Conservation (phyloP, 495 filamentous ascomycete genomes). For the Aspergillus biplanus region DNA sequence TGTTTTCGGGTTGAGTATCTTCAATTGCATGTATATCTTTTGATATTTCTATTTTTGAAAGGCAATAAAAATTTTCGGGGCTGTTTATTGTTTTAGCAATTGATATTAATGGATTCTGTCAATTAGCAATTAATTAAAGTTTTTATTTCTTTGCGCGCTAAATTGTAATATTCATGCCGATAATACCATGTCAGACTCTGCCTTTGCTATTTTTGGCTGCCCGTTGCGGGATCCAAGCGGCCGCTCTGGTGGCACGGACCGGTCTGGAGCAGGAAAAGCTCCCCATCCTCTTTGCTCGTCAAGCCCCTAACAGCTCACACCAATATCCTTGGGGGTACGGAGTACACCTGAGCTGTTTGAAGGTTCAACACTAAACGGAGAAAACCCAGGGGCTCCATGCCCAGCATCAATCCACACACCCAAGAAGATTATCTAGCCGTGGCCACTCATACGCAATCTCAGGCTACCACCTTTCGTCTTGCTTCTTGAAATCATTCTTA, state of each 20-base stretch:
- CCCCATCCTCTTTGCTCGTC: not conserved
- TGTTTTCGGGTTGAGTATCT: no score
- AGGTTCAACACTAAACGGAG: no score
- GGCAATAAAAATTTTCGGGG: not conserved
- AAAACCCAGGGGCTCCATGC: no score
- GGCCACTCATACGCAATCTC: no score
- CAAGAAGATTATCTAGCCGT: no score
- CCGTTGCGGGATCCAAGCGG: not conserved
- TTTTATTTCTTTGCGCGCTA: not conserved
- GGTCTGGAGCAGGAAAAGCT: not conserved
- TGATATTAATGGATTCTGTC: not conserved
- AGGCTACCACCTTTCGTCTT: not conserved
- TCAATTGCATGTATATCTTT: not conserved
- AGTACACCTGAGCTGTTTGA: no score
- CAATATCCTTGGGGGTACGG: no score
- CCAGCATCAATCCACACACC: no score
- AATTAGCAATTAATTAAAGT: conserved; percentile 1
- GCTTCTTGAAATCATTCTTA: not conserved
- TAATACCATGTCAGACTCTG: not conserved
- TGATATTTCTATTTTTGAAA: not conserved
- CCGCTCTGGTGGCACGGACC: not conserved
- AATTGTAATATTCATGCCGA: no score
- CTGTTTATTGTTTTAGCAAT: not conserved
- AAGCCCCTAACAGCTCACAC: no score
- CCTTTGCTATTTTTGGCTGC: not conserved